phyloP scores from a whole-genome alignment of 2,329 filamentous ascomycete species.

The Pyrenophora graminea region DNA sequence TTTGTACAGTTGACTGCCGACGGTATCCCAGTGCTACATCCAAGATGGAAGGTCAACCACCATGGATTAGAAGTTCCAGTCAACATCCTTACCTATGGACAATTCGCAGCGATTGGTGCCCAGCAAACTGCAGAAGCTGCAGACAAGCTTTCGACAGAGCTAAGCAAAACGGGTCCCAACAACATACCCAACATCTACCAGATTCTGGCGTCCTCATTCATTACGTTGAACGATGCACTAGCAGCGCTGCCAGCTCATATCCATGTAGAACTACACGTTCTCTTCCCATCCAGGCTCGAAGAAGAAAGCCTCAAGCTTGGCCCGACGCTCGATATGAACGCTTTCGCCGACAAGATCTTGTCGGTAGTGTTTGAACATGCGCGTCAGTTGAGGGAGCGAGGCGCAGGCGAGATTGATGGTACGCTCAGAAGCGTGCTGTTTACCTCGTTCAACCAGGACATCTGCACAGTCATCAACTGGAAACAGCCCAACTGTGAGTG shows the following conservation, averaged over 20 bases:
- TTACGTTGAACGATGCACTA: conserved; percentile 79
- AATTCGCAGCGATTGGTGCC: conserved; percentile 62
- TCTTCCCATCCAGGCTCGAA: conserved; percentile 79
- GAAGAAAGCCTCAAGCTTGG: conserved; percentile 71
- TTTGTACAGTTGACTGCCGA: conserved; percentile 93
- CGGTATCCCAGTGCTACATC: conserved; percentile 83
- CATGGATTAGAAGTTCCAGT: conserved; percentile 81
- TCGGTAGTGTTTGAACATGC: conserved; percentile 90
- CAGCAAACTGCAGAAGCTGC: conserved; percentile 33
- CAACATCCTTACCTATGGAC: conserved; percentile 73
- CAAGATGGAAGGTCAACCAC: conserved; percentile 77
- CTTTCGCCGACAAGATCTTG: conserved; percentile 81
- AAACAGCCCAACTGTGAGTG: conserved; percentile 91
- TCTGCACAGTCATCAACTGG: conserved; percentile 97
- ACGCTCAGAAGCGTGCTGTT: conserved; percentile 88
- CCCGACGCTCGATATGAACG: conserved; percentile 80
- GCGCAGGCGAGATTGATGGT: conserved; percentile 59
- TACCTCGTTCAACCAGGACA: conserved; percentile 85
- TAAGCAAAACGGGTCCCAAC: conserved; percentile 32
- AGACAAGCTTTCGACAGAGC: conserved; percentile 26
- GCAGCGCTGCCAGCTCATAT: conserved; percentile 74
- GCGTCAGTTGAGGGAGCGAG: conserved; percentile 65
- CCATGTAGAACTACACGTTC: conserved; percentile 87
- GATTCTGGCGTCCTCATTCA: conserved; percentile 73
- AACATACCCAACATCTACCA: conserved; percentile 67